phyloP scores from a whole-genome alignment of 2,329 filamentous ascomycete species.

The Saccharata proteae region DNA sequence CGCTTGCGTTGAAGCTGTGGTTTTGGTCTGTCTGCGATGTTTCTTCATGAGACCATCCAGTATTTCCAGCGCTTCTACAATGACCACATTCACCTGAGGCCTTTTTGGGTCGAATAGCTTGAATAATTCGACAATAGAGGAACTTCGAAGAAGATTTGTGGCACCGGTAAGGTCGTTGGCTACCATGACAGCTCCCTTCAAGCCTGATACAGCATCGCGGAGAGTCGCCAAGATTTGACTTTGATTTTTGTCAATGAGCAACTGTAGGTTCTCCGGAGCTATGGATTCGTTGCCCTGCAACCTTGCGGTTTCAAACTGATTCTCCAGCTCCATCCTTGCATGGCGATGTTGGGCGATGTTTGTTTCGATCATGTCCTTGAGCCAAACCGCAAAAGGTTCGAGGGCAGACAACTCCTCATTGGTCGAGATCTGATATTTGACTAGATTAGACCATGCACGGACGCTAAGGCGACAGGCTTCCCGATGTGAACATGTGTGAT shows the following conservation, averaged over 20 bases:
- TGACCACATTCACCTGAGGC: slow-evolving; percentile 30
- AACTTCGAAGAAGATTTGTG: slow-evolving; percentile 30
- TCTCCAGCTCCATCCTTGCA: slow-evolving; percentile 46
- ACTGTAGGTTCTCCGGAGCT: slow-evolving; percentile 35
- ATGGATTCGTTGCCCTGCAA: slow-evolving; percentile 27
- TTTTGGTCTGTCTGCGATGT: slow-evolving; percentile 9
- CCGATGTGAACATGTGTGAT: slow-evolving; percentile 44
- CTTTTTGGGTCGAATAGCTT: slow-evolving; percentile 40
- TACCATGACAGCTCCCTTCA: slow-evolving; percentile 36
- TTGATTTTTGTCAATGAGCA: slow-evolving; percentile 45
- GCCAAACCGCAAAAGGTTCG: slow-evolving; percentile 42
- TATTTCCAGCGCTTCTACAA: slow-evolving; percentile 39
- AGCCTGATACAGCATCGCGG: slow-evolving; percentile 37
- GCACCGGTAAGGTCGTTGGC: slow-evolving; percentile 29
- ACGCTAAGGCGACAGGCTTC: slow-evolving; percentile 49
- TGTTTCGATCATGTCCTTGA: slow-evolving; percentile 39
- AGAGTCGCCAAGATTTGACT: slow-evolving; percentile 43
- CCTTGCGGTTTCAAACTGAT: slow-evolving; percentile 31
- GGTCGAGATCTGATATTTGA: slow-evolving; percentile 44
- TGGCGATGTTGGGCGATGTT: slow-evolving; percentile 43
- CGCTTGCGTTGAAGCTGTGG: slow-evolving; percentile 16
- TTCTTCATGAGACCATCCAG: slow-evolving; percentile 21
- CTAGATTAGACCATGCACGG: slow-evolving; percentile 44
- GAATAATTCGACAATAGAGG: slow-evolving; percentile 34
- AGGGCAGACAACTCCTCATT: slow-evolving; percentile 34